These are phyloP conservation scores for Tagetes patula DNA, from an alignment of 129 eudicot species.

Conservation along the genomic window DNA sequence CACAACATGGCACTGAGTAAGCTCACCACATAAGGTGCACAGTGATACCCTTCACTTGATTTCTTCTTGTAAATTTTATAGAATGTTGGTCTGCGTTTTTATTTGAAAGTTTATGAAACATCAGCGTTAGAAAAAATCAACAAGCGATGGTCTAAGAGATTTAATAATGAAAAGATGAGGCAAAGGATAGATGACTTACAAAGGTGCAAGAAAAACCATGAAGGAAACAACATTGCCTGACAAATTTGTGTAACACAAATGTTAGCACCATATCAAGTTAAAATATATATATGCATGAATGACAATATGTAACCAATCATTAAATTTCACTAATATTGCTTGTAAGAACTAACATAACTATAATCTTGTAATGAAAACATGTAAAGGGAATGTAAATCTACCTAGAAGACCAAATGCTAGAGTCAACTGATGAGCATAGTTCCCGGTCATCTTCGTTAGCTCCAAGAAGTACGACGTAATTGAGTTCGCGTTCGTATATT, in stretches of 20 bases:
- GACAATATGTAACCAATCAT: not conserved
- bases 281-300: not conserved
- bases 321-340: not conserved
- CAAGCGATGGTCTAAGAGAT: slow-evolving; percentile 31
- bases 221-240: slow-evolving; percentile 8
- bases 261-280: not conserved
- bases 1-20: slow-evolving; percentile 72
- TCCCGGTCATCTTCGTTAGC: not conserved
- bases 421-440: not conserved
- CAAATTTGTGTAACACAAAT: not conserved
- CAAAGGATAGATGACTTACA: slow-evolving; percentile 27
- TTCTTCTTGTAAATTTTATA: slow-evolving; percentile 2
- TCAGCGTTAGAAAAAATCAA: not conserved
- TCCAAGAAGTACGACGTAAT: not conserved
- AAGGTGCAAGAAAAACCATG: slow-evolving; percentile 9
- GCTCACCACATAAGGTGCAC: slow-evolving; percentile 59
- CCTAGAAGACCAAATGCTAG: slow-evolving; percentile 17
- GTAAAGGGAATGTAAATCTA: not conserved
- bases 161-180: slow-evolving; percentile 29
- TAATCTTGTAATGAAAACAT: not conserved
- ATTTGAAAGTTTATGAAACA: not conserved
- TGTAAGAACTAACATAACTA: not conserved
- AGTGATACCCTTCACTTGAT: slow-evolving; percentile 35
- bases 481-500: not conserved
- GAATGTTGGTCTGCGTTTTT: not conserved